A percentile compares a stretch with the other conserved stretches of the same genome.
phyloP scores from a whole-genome alignment of 441 rosid species.

The Syzygium syzygioides region DNA sequence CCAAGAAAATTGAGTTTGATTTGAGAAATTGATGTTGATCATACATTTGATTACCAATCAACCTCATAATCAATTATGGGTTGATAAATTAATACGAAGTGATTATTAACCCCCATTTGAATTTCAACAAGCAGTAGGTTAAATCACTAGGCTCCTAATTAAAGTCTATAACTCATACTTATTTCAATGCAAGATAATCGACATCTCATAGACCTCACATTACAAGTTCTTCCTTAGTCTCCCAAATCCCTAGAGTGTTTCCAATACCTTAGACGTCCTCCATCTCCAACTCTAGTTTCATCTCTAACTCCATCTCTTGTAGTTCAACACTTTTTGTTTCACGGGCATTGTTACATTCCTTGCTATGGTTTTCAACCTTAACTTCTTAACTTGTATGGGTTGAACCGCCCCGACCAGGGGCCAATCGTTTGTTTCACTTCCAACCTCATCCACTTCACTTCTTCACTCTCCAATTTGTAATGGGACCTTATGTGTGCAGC shows the following conservation, averaged over 20 bases:
- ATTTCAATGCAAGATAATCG: background rate
- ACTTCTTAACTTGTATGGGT: background rate
- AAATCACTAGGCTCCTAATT: too few relatives aligned
- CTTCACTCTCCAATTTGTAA: slow-evolving; percentile 16
- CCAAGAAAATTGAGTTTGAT: too few relatives aligned
- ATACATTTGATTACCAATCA: too few relatives aligned
- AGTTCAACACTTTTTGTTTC: background rate
- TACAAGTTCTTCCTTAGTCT: background rate
- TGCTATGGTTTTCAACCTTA: background rate
- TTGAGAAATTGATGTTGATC: too few relatives aligned
- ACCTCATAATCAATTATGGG: too few relatives aligned
- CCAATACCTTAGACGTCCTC: background rate
- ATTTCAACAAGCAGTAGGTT: too few relatives aligned
- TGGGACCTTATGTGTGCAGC: slow-evolving; percentile 17
- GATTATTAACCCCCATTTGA: too few relatives aligned
- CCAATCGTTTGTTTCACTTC: background rate
- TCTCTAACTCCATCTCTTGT: background rate
- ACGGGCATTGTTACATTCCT: background rate
- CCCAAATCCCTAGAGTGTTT: background rate
- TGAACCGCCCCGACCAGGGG: background rate
- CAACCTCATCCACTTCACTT: slow-evolving; percentile 9
- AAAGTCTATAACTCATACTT: background rate
- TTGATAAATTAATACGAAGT: too few relatives aligned
- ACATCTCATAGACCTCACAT: background rate
- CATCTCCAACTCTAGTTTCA: background rate